phyloP scores from a whole-genome alignment of 163 green algal species.

The Chlorella variabilis region DNA sequence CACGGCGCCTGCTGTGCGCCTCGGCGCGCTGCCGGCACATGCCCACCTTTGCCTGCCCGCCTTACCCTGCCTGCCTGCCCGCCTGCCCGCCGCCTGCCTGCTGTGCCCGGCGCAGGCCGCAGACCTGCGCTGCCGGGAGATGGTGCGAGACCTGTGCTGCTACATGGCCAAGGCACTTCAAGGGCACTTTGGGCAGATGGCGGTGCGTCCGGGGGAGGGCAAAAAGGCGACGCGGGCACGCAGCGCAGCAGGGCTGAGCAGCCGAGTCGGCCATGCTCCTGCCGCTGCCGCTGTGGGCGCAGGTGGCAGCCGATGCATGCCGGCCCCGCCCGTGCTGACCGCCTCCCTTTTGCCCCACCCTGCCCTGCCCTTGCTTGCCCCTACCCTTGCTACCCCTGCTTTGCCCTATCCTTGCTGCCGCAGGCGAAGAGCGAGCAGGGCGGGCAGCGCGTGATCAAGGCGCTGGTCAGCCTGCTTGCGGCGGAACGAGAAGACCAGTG shows the following conservation, averaged over 20 bases:
- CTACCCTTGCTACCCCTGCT: no score
- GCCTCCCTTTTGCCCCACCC: not conserved
- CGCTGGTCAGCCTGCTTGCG: slow-evolving; percentile 15
- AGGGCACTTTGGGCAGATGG: slow-evolving; percentile 14
- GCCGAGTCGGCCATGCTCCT: no score
- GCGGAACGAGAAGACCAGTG: slow-evolving; percentile 29
- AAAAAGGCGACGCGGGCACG: no score
- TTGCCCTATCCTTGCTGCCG: not conserved
- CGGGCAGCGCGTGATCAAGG: slow-evolving; percentile 3
- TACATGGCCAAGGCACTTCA: slow-evolving; percentile 29
- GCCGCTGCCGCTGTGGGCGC: no score
- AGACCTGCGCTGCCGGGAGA: slow-evolving; percentile 8
- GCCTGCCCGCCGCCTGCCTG: no score
- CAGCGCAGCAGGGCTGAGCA: no score
- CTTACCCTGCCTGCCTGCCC: no score
- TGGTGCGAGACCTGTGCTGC: slow-evolving; percentile 28
- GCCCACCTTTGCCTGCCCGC: no score
- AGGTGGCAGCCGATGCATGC: no score
- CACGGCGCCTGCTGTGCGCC: not conserved
- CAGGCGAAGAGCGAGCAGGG: slow-evolving; percentile 12
- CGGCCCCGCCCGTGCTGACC: no score
- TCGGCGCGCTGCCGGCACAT: no score
- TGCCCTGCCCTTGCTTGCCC: no score
- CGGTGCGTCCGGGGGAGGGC: slow-evolving; percentile 29
- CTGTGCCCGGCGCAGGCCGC: not conserved